phyloP scores from a whole-genome alignment of 192 early-diverging fungal genomes.

The Entomortierella lignicola region DNA sequence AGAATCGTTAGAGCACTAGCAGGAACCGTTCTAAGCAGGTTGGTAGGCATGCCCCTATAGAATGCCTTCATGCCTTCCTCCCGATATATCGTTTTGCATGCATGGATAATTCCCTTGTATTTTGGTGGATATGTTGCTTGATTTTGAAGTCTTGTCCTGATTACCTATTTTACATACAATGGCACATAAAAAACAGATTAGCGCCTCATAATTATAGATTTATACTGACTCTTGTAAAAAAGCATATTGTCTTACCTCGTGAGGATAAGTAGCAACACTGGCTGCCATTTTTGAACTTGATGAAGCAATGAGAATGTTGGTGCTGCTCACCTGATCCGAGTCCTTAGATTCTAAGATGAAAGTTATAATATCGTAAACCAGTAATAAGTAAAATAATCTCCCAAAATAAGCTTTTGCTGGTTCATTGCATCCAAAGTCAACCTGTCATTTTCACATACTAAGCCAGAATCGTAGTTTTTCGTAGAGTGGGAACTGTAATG shows the following conservation, averaged over 20 bases:
- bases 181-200: neutral
- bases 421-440: neutral
- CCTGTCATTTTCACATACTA: conserved; percentile 47
- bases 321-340: conserved; percentile 52
- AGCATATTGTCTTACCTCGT: conserved; percentile 68
- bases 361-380: neutral
- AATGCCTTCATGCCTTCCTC: conserved; percentile 89
- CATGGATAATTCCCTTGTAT: conserved; percentile 88
- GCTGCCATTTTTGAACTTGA: conserved; percentile 92
- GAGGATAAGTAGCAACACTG: conserved; percentile 91
- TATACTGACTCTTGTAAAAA: no score
- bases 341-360: conserved; percentile 36
- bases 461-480: conserved; percentile 84
- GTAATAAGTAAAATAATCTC: neutral
- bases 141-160: conserved; percentile 94
- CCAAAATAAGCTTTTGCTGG: neutral
- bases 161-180: conserved; percentile 57
- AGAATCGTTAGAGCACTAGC: conserved; percentile 86
- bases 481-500: conserved; percentile 96
- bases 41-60: conserved; percentile 89
- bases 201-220: no score
- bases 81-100: conserved; percentile 71
- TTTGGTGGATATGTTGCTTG: conserved; percentile 77
- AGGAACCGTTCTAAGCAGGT: conserved; percentile 90
- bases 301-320: conserved; percentile 81